phyloP scores from a whole-genome alignment of 495 filamentous ascomycete genomes.

The Elaphomyces granulatus region DNA sequence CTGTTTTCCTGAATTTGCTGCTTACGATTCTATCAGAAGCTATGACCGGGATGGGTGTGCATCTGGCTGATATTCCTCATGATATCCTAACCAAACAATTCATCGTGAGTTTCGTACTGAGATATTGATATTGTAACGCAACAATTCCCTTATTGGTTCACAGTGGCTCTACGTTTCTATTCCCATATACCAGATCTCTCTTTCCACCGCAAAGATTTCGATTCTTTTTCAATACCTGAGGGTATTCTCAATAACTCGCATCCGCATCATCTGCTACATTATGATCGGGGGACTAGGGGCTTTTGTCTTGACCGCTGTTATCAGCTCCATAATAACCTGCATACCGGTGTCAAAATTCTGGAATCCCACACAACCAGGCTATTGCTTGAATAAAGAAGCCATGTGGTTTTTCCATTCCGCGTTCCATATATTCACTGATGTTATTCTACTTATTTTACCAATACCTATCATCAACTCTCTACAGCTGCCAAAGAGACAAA shows the following conservation, averaged over 20 bases:
- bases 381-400: slow-evolving; percentile 27
- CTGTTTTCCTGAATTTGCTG: too few relatives aligned
- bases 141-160: background rate
- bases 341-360: slow-evolving; percentile 34
- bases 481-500: slow-evolving; percentile 33
- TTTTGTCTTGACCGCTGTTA: slow-evolving; percentile 28
- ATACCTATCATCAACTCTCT: slow-evolving; percentile 32
- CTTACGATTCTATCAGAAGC: too few relatives aligned
- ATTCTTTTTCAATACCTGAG: slow-evolving; percentile 37
- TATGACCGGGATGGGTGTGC: slow-evolving; percentile 30
- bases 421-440: slow-evolving; percentile 39
- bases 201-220: slow-evolving; percentile 38
- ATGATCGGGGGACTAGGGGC: slow-evolving; percentile 27
- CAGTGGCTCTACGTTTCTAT: slow-evolving; percentile 33
- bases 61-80: slow-evolving; percentile 21
- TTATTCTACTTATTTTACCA: slow-evolving; percentile 38
- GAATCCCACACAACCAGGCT: slow-evolving; percentile 18
- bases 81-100: slow-evolving; percentile 22
- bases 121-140: background rate
- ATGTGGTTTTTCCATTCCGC: slow-evolving; percentile 37
- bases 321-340: slow-evolving; percentile 33
- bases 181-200: slow-evolving; percentile 33
- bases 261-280: slow-evolving; percentile 29
- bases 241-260: slow-evolving; percentile 28
- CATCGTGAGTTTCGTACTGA: slow-evolving; percentile 20